Conservation (phyloP, 169 alveolate species). For the Eimeria falciformis region DNA sequence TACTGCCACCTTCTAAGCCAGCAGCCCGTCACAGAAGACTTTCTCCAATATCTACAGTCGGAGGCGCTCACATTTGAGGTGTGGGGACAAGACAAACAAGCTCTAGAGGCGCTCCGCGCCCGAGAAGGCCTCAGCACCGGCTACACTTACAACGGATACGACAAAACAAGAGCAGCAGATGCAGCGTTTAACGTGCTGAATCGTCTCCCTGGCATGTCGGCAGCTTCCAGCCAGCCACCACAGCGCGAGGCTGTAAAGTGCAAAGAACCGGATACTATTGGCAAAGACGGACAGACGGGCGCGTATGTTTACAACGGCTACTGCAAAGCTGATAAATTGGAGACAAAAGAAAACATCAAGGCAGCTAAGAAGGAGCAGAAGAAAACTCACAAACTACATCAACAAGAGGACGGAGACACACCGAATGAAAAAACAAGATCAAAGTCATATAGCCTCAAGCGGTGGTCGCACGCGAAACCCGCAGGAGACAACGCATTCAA, state of each 20-base stretch:
- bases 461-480: no score
- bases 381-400: not conserved
- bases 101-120: not conserved
- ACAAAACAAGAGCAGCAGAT: not conserved
- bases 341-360: not conserved
- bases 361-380: slow-evolving; percentile 21
- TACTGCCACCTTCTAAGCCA: slow-evolving; percentile 17
- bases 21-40: slow-evolving; percentile 53
- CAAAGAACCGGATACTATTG: not conserved
- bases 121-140: not conserved
- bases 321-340: not conserved
- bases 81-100: slow-evolving; percentile 19
- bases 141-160: slow-evolving; percentile 27
- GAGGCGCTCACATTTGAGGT: slow-evolving; percentile 64
- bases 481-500: not conserved
- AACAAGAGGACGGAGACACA: not conserved
- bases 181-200: not conserved
- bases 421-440: no score
- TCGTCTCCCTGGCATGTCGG: slow-evolving; percentile 11
- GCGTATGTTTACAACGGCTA: slow-evolving; percentile 31
- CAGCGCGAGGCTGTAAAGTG: not conserved
- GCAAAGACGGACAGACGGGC: not conserved
- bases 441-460: no score
- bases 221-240: not conserved
- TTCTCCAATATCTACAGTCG: slow-evolving; percentile 23